These are phyloP conservation scores for Salvia rosmarinus DNA, from an alignment of 257 asterid species.

Conservation along the genomic window DNA sequence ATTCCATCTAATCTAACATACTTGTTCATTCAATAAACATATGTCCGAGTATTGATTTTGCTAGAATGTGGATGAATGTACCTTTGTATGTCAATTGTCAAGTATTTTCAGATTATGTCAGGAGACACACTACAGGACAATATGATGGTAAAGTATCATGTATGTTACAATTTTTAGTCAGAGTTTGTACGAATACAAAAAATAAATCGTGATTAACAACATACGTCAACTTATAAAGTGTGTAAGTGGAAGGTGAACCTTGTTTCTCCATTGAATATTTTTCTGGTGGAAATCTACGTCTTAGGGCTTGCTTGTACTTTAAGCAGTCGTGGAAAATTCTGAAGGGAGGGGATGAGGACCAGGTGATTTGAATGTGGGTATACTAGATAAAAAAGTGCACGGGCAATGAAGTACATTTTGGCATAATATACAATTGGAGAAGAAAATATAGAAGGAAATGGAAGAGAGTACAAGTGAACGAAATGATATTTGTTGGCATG, in stretches of 20 bases:
- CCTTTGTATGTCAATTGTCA: neutral
- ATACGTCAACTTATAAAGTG: neutral
- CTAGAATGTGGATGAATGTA: neutral
- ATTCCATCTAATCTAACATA: neutral
- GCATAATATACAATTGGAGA: too few relatives aligned
- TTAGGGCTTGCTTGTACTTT: slow-evolving; percentile 8
- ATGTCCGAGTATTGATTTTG: neutral
- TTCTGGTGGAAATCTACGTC: neutral
- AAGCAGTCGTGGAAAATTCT: slow-evolving; percentile 6
- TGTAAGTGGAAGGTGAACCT: slow-evolving; percentile 5
- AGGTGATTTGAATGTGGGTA: neutral
- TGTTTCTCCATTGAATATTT: slow-evolving; percentile 10
- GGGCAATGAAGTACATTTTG: slow-evolving; percentile 7
- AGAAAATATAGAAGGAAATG: too few relatives aligned
- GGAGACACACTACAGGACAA: neutral
- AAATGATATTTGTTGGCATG: too few relatives aligned
- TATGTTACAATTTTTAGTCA: neutral
- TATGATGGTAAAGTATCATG: neutral
- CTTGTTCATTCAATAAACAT: slow-evolving; percentile 4
- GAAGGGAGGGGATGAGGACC: neutral
- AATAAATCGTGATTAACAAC: slow-evolving; percentile 2
- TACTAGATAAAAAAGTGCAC: slow-evolving; percentile 14
- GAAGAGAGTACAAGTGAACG: too few relatives aligned
- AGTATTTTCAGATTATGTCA: neutral
- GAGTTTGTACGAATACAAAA: neutral